phyloP scores from a whole-genome alignment of 768 basidiomycete species.

The Mycena pura region DNA sequence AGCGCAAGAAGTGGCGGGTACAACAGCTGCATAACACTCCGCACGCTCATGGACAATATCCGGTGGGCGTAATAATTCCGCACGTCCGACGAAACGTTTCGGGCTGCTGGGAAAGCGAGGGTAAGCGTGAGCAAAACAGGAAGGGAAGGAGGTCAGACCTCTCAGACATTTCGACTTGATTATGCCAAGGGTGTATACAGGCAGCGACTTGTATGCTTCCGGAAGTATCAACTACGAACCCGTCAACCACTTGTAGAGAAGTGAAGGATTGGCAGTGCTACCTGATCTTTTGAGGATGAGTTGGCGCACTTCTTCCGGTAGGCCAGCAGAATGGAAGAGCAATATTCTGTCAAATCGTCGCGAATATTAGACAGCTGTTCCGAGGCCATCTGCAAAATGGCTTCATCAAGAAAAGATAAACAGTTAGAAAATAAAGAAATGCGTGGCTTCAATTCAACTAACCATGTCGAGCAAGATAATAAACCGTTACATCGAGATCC shows the following conservation, averaged over 20 bases:
- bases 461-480: conserved; percentile 82
- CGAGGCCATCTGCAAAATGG: conserved; percentile 65
- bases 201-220: conserved; percentile 88
- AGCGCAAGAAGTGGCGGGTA: conserved; percentile 91
- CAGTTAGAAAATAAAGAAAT: not conserved
- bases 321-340: conserved; percentile 79
- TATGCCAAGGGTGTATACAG: conserved; percentile 80
- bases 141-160: conserved; percentile 54
- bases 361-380: conserved; percentile 77
- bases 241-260: conserved; percentile 16
- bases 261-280: conserved; percentile 35
- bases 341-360: conserved; percentile 84
- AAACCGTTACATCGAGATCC: conserved; percentile 86
- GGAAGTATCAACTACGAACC: conserved; percentile 84
- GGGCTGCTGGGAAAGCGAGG: conserved; percentile 51
- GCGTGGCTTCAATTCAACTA: conserved; percentile 30
- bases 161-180: conserved; percentile 93
- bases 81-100: conserved; percentile 92
- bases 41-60: conserved; percentile 72
- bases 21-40: conserved; percentile 74
- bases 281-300: conserved; percentile 79
- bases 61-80: conserved; percentile 86
- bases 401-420: conserved; percentile 48
- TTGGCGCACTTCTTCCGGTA: conserved; percentile 91
- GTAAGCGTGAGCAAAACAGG: not conserved